A percentile compares a stretch with the other conserved stretches of the same genome.
Conservation (phyloP, 345 rosid species). For the Chamaenerion angustifolium region DNA sequence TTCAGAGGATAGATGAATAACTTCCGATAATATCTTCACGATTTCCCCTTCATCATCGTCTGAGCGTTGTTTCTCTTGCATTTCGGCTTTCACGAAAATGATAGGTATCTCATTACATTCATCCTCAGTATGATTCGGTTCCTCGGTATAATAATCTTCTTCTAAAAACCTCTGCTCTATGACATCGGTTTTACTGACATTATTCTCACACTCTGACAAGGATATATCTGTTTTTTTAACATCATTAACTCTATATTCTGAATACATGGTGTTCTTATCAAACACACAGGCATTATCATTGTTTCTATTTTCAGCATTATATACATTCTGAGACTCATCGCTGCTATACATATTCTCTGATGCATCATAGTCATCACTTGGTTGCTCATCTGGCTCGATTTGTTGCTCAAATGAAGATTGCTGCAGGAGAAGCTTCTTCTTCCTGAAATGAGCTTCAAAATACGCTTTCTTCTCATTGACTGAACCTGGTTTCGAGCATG, state of each 20-base stretch:
- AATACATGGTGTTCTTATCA: conserved; percentile 35
- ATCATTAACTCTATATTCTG: conserved; percentile 23
- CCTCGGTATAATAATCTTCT: conserved; percentile 12
- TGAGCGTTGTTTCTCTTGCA: conserved; percentile 6
- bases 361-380: conserved; percentile 16
- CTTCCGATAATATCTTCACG: conserved; percentile 5
- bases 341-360: conserved; percentile 12
- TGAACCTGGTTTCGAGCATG: conserved; percentile 69
- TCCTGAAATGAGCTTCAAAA: conserved; percentile 86
- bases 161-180: conserved; percentile 8
- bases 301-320: conserved; percentile 10
- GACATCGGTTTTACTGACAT: conserved; percentile 10
- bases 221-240: conserved; percentile 14
- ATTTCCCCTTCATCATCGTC: conserved; percentile 6
- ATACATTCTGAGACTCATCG: conserved; percentile 12
- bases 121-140: conserved; percentile 14
- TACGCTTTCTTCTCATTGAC: conserved; percentile 72
- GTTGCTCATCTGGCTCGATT: conserved; percentile 16
- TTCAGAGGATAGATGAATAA: neutral
- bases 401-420: conserved; percentile 35
- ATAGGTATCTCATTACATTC: conserved; percentile 7
- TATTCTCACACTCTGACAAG: conserved; percentile 14
- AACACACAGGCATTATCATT: conserved; percentile 19
- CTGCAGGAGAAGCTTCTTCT: conserved; percentile 40
- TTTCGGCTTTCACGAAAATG: conserved; percentile 10